Conservation (phyloP, 768 basidiomycete species). For the Pholiota microspora region DNA sequence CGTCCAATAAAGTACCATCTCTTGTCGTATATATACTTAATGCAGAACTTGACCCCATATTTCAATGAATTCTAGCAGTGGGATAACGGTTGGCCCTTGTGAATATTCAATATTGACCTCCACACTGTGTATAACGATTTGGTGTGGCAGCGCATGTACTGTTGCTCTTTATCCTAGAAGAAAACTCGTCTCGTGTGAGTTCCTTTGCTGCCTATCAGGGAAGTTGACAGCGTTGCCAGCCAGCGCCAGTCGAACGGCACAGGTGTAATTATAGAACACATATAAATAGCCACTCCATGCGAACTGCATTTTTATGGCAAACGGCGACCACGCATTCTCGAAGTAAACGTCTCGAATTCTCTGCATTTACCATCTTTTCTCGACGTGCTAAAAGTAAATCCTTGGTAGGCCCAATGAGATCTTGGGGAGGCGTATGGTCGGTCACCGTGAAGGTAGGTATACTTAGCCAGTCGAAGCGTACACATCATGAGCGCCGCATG, state of each 20-base stretch:
- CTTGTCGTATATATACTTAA: no score
- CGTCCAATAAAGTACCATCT: no score
- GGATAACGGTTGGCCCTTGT: no score
- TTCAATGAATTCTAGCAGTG: no score
- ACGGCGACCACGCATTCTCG: background rate
- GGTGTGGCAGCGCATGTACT: background rate
- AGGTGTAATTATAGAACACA: background rate
- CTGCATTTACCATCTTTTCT: background rate
- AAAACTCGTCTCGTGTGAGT: background rate
- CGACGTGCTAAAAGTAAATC: background rate
- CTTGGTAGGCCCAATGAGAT: background rate
- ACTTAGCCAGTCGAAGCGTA: background rate
- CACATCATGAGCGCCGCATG: background rate
- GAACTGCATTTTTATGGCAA: background rate
- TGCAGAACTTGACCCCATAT: no score
- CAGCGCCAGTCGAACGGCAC: no score
- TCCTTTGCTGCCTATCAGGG: background rate
- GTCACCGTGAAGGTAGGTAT: background rate
- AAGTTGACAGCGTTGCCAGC: no score
- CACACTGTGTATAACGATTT: no score
- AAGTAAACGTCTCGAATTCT: background rate
- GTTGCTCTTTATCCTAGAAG: background rate
- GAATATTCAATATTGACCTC: no score
- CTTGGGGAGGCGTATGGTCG: slow-evolving; percentile 1
- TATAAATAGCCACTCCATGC: background rate